Base-by-base conservation (phyloP, 2,329 filamentous ascomycete species). In the Botrytis sinoallii region DNA sequence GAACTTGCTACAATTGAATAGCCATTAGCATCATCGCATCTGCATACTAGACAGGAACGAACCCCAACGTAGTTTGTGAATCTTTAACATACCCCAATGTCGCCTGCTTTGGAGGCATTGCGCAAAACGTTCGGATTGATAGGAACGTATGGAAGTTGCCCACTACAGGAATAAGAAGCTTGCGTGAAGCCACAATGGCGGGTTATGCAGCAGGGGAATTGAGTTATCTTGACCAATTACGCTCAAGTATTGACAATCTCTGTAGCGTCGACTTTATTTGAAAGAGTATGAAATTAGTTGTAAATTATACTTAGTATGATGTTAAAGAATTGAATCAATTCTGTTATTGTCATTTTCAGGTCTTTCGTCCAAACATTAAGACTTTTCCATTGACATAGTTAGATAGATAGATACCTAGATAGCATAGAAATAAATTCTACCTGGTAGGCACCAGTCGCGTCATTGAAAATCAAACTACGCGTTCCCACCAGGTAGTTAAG, bases 31-130 rank as follows among this genome's bases (percentile, higher is more conserved):
- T 40, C 68, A 9, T 73, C 25, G 14, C 35, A 29, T 69, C 14
- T 52, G 35, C 20, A 74, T 32, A 40, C 40, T 48, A 61, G 46
- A 64, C 63, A 68, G 18, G 18, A 71, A 84, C 85, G 83, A 89
- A 94, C 92, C 91, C 88, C 82, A 95, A 84, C 78, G 91, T 93
- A 81, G 87, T 89, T 85, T 95, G 93, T 77, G 87, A 86, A 79
- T 90, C 85, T 83, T 89, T 91, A 76, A 95, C 94, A 85, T 96
- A 97, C 94, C 93, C 93, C 82, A 97, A 85, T 75, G 93, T 97
- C 79, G 92, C 90, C 84, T 97, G 94, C 68, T 80, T 81, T 35
- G 81, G 78, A 77, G 80, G 76, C 81, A 82, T 82, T 64, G 61
- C 79, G 74, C 52, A 75, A 57, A 78, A 76, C 55, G 74, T 44